These are phyloP conservation scores for Circinella umbellata DNA, from an alignment of 371 early-diverging fungal genomes.

Conservation along the genomic window DNA sequence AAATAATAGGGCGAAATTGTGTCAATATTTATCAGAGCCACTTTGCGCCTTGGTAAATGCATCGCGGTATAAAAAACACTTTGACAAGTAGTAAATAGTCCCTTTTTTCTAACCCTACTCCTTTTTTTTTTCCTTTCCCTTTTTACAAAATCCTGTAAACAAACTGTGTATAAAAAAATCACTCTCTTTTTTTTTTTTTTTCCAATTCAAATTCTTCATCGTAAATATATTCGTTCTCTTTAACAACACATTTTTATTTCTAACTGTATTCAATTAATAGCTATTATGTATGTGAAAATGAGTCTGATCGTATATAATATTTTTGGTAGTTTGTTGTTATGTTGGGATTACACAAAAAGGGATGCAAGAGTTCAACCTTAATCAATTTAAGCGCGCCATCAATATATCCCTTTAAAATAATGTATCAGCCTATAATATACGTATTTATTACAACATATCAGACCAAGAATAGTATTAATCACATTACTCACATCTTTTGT, in stretches of 20 bases:
- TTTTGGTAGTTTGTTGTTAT: too few species aligned
- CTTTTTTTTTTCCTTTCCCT: neutral
- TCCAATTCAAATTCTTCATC: neutral
- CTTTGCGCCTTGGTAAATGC: constrained; percentile 35
- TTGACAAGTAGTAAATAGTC: constrained; percentile 20
- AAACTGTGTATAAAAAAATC: constrained; percentile 4
- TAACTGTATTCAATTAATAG: too few species aligned
- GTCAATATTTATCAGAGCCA: constrained; percentile 29
- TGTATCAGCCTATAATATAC: too few species aligned
- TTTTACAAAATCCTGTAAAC: constrained; percentile 1
- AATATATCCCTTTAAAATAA: too few species aligned
- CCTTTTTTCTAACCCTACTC: neutral
- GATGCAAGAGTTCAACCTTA: constrained; percentile 6
- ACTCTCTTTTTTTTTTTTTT: too few species aligned
- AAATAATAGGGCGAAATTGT: constrained; percentile 29
- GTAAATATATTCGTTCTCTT: constrained; percentile 1
- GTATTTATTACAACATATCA: too few species aligned
- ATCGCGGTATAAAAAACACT: constrained; percentile 62
- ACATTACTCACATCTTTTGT: too few species aligned
- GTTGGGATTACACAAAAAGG: too few species aligned
- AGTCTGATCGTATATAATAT: too few species aligned
- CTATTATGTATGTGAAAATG: too few species aligned
- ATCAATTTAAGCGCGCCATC: neutral
- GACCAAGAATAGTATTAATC: too few species aligned
- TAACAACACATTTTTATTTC: too few species aligned